Evolutionary conservation across 2,329 filamentous ascomycete species (phyloP), one percentile per base, ranked within the genome.

Genomic region (Penicillium verrucosum): DNA sequence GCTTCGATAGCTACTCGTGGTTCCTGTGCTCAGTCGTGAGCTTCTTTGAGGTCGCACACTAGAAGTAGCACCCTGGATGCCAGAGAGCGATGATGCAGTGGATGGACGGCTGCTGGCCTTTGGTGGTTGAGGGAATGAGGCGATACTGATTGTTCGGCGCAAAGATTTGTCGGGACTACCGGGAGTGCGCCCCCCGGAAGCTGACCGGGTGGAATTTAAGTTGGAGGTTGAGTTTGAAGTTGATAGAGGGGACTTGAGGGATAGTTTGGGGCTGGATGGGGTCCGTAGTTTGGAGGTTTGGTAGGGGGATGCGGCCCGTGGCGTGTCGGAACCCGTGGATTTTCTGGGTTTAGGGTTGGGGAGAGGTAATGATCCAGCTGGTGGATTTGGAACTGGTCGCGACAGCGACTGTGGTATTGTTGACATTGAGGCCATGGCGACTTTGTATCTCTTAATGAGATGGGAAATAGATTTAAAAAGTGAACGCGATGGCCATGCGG

Each of bases 71-170:
- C 73, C 67, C 37, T 71, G 69, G 29, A 70, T 65, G 3, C 66
- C 69, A 57, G 80, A 68, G 59, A 73, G 51, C 70, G 76, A 65
- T 68, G 81, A 74, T 70, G 83, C 53, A 81, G 84, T 50, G 84
- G 89, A 55, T 85, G 78, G 75, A 82, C 91, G 65, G 78, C 76
- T 81, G 52, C 82, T 81, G 46, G 86, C 84, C 64, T 87, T 87
- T 14, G 93, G 93, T 14, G 93, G 93, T 62, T 96, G 89, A 30
- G 93, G 93, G 69, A 97, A 97, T 1, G 91, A 88, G 70, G 92
- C 93, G 69, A 97, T 96, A 80, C 92, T 97, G 68, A 96, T 88
- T 1, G 89, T 89, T 75, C 95, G 95, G 60, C 92, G 86, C 54
- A 97, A 75, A 1, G 87, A 85, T 73, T 87, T 92, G 27, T 85